These are phyloP conservation scores for Collybiopsis confluens DNA, from an alignment of 768 basidiomycete species.

Conservation along the genomic window DNA sequence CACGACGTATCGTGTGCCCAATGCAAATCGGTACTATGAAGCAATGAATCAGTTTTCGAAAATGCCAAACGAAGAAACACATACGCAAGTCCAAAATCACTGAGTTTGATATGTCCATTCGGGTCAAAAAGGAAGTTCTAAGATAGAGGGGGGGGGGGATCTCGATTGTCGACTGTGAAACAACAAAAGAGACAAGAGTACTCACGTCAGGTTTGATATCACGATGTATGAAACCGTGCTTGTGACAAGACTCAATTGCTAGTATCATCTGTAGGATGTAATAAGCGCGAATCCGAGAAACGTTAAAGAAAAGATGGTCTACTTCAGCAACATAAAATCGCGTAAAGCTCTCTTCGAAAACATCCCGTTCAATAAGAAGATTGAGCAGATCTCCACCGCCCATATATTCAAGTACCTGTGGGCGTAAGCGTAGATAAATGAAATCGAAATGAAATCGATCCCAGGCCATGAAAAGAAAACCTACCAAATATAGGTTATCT, in stretches of 20 bases:
- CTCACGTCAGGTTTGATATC: conserved; percentile 94
- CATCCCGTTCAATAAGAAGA: conserved; percentile 87
- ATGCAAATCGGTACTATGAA: conserved; percentile 77
- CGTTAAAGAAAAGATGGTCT: conserved; percentile 16
- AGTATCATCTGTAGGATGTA: conserved; percentile 79
- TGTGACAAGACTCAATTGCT: conserved; percentile 89
- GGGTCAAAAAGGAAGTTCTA: conserved; percentile 96
- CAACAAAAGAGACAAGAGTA: conserved; percentile 14
- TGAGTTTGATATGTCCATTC: conserved; percentile 89
- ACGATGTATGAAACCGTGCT: conserved; percentile 94
- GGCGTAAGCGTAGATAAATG: conserved; percentile 26
- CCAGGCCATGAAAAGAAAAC: conserved; percentile 26
- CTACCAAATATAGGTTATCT: conserved; percentile 90
- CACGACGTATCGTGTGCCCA: conserved; percentile 97
- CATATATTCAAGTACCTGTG: conserved; percentile 89
- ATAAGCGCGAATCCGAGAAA: conserved; percentile 10
- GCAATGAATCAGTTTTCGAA: conserved; percentile 10
- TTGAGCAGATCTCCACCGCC: conserved; percentile 96
- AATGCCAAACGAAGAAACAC: conserved; percentile 31
- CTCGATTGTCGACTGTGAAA: conserved; percentile 15
- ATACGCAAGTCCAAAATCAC: conserved; percentile 94
- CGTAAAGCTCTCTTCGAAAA: conserved; percentile 88
- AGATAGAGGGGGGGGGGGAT: conserved; percentile 15
- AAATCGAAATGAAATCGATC: conserved; percentile 56
- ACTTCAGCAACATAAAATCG: conserved; percentile 96